Base-by-base conservation (phyloP, 352 stramenopile genomes). In the Peronospora destructor region DNA sequence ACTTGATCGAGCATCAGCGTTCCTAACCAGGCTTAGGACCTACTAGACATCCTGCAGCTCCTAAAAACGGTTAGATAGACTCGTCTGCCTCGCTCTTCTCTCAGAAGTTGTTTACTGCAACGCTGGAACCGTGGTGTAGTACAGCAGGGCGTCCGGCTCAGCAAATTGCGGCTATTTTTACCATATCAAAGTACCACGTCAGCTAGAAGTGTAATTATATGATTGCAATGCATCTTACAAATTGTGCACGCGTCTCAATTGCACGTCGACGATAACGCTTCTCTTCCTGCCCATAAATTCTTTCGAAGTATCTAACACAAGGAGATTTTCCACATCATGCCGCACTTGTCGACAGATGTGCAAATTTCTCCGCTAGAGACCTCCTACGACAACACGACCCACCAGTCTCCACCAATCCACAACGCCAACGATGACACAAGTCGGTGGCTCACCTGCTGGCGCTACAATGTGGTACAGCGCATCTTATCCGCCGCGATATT, bases 381-480 rank as follows among this genome's bases (percentile, higher is more conserved):
- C 33, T 53, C 46, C 16, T 62, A 49, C 25, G 44, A 62, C 35
- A 32, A 40, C 12, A 28, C 49, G 25, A 21, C n/a, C 21, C 30
- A 30, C 5, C 25, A 26, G 5, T 26, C 23, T 26, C 4, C 23
- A 26, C 4, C 3, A 3, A 6, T 6, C 23, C 23, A 26, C 23
- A n/a, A 17, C n/a, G 13, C 36, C 5, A 14, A 43, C 38, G 32
- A 41, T 14, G 6, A 19, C 38, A 28, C 2, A 5, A 46, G 47
- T 49, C 33, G 38, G 28, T 66, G 56, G 8, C 25, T 33, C 11
- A 21, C 41, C 17, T 73, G 74, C 47, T 49, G 74, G 7, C 52
- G 44, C 4, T 39, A 58, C 21, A 91, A 91, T 51, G 66, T 56
- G 26, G 71, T 85, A 49, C 79, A 91, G 57, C 79, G 79, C 42